phyloP scores from a whole-genome alignment of 805 yeast genomes.

The Jamesozyma rosinii region DNA sequence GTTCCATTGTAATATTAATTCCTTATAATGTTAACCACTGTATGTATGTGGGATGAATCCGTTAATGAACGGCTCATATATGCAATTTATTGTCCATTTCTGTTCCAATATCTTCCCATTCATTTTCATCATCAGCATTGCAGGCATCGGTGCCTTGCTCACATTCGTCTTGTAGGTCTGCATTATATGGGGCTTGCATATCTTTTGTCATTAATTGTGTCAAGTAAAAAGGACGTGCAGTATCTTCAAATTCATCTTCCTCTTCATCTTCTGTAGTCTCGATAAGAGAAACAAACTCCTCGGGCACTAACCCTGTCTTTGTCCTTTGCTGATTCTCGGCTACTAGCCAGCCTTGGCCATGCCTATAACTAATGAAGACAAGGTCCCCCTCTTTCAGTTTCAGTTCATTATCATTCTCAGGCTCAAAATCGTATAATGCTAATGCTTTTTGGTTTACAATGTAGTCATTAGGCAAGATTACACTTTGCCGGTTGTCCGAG shows the following conservation, averaged over 20 bases:
- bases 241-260: slow-evolving; percentile 16
- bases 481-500: slow-evolving; percentile 25
- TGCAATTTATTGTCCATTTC: slow-evolving; percentile 12
- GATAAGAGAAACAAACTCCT: slow-evolving; percentile 69
- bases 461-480: slow-evolving; percentile 29
- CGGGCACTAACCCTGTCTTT: slow-evolving; percentile 83
- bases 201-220: slow-evolving; percentile 28
- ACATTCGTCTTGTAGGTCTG: slow-evolving; percentile 20
- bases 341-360: slow-evolving; percentile 98
- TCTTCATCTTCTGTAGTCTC: slow-evolving; percentile 16
- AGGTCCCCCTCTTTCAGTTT: slow-evolving; percentile 69
- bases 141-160: slow-evolving; percentile 22
- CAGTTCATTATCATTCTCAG: slow-evolving; percentile 92
- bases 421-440: slow-evolving; percentile 80
- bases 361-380: slow-evolving; percentile 78
- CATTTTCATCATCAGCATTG: slow-evolving; percentile 21
- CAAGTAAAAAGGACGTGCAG: slow-evolving; percentile 41
- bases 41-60: too few relatives aligned
- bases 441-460: slow-evolving; percentile 53
- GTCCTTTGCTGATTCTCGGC: slow-evolving; percentile 47
- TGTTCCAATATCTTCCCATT: slow-evolving; percentile 32
- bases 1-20: too few relatives aligned
- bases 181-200: slow-evolving; percentile 17
- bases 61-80: background rate
- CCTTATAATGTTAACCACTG: too few relatives aligned